These are phyloP conservation scores for Lepiota subincarnata DNA, from an alignment of 768 basidiomycete genomes.

Conservation along the genomic window DNA sequence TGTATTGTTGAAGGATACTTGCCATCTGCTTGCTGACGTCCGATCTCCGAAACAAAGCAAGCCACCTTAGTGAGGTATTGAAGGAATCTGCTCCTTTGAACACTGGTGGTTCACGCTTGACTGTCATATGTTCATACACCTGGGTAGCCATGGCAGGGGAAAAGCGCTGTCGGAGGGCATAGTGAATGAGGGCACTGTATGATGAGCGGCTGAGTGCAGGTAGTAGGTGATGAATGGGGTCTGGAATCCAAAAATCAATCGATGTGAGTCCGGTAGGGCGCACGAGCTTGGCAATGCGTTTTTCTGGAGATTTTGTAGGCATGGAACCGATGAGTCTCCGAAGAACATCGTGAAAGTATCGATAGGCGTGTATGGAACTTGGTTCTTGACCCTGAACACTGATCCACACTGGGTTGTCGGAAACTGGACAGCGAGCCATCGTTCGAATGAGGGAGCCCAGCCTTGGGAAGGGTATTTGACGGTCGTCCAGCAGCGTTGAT, in stretches of 20 bases:
- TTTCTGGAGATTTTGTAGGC: constrained; percentile 16
- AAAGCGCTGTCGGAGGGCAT: constrained; percentile 57
- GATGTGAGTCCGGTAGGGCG: not conserved
- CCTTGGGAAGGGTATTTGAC: constrained; percentile 40
- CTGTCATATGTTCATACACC: constrained; percentile 54
- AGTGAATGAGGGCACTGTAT: constrained; percentile 65
- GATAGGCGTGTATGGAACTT: constrained; percentile 33
- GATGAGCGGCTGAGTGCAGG: constrained; percentile 19
- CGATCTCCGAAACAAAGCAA: constrained; percentile 43
- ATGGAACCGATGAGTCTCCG: constrained; percentile 33
- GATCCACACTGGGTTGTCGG: constrained; percentile 36
- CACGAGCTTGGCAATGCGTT: not conserved
- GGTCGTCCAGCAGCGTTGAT: constrained; percentile 45
- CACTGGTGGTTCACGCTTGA: constrained; percentile 34
- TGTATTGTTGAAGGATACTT: constrained; percentile 20
- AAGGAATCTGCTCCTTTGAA: not conserved
- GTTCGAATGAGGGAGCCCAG: constrained; percentile 42
- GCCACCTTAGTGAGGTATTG: constrained; percentile 57
- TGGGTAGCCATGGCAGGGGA: constrained; percentile 43
- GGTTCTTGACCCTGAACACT: constrained; percentile 19
- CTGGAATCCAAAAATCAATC: not conserved
- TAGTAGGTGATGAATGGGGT: constrained; percentile 6
- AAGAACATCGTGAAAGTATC: constrained; percentile 48
- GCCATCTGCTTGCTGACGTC: constrained; percentile 39
- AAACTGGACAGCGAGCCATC: constrained; percentile 43